Percentiles rank a stretch among this genome's conserved stretches.
These are phyloP conservation scores for Rhinocladiella similis DNA, from an alignment of 2,329 filamentous ascomycete genomes.

Conservation along the genomic window DNA sequence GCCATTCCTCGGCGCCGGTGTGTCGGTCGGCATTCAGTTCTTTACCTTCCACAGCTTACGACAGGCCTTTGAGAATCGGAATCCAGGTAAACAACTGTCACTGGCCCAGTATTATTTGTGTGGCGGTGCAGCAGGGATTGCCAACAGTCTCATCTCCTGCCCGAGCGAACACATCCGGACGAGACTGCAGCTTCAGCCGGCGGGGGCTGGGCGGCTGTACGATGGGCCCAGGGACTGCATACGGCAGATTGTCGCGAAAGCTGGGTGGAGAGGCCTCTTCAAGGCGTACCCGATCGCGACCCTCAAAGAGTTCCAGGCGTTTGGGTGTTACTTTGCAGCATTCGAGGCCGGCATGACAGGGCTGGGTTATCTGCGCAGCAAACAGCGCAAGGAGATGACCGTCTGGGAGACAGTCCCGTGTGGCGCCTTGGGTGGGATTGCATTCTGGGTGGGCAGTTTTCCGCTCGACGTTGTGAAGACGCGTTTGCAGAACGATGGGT, in stretches of 20 bases:
- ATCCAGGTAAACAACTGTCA: too few relatives aligned
- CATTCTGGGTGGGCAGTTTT: slow-evolving; percentile 21
- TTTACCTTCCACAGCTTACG: slow-evolving; percentile 11
- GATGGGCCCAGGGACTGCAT: slow-evolving; percentile 15
- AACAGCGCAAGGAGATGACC: slow-evolving; percentile 4
- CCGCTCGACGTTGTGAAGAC: slow-evolving; percentile 22
- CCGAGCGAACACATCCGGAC: slow-evolving; percentile 18
- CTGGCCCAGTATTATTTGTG: slow-evolving; percentile 11
- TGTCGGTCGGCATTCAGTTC: slow-evolving; percentile 17
- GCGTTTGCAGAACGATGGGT: slow-evolving; percentile 14
- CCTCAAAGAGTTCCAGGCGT: slow-evolving; percentile 15
- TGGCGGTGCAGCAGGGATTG: slow-evolving; percentile 11
- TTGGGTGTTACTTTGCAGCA: slow-evolving; percentile 13
- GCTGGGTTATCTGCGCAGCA: neutral
- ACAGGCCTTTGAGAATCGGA: slow-evolving; percentile 1
- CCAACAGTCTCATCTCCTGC: slow-evolving; percentile 16
- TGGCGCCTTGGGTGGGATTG: slow-evolving; percentile 14
- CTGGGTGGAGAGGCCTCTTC: slow-evolving; percentile 10
- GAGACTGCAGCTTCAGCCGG: slow-evolving; percentile 15
- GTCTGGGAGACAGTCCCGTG: slow-evolving; percentile 6
- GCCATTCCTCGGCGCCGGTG: slow-evolving; percentile 19
- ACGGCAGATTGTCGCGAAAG: neutral
- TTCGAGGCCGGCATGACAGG: slow-evolving; percentile 14
- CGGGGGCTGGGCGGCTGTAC: slow-evolving; percentile 8
- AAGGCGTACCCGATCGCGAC: slow-evolving; percentile 11